These are phyloP conservation scores for Pythium guiyangense DNA, from an alignment of 352 stramenopile species.

Conservation along the genomic window DNA sequence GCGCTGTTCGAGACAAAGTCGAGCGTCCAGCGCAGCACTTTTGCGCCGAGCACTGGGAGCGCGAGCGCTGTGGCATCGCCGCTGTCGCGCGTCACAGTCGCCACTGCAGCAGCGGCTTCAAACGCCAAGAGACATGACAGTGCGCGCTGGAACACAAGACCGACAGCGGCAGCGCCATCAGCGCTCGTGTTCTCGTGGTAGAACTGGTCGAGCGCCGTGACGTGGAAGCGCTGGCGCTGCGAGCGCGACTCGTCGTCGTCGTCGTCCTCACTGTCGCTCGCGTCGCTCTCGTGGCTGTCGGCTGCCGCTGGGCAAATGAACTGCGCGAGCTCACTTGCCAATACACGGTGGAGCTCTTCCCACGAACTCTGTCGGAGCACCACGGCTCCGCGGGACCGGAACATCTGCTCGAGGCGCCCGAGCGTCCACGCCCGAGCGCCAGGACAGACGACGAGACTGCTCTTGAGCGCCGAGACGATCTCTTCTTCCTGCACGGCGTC, in stretches of 20 bases:
- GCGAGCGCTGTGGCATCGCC: neutral
- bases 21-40: constrained; percentile 27
- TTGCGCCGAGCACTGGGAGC: constrained; percentile 1
- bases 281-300: constrained; percentile 2
- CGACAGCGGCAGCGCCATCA: constrained; percentile 33
- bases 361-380: constrained; percentile 22
- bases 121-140: constrained; percentile 45
- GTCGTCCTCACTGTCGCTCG: constrained; percentile 24
- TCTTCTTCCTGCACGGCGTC: constrained; percentile 69
- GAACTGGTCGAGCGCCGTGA: constrained; percentile 34
- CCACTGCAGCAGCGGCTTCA: constrained; percentile 17
- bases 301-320: constrained; percentile 26
- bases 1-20: constrained; percentile 47
- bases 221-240: constrained; percentile 21
- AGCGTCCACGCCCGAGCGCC: constrained; percentile 38
- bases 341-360: constrained; percentile 34
- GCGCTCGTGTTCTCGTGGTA: constrained; percentile 48
- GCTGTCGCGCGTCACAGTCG: neutral
- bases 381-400: constrained; percentile 9
- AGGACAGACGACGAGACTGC: constrained; percentile 31
- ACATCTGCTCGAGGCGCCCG: constrained; percentile 36
- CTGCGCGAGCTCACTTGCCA: constrained; percentile 32
- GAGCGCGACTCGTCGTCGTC: constrained; percentile 10
- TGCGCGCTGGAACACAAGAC: constrained; percentile 40
- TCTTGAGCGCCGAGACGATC: constrained; percentile 50